A percentile compares a stretch with the other conserved stretches of the same genome.
phyloP scores from a whole-genome alignment of 768 basidiomycete species.

The Roridomyces roridus region DNA sequence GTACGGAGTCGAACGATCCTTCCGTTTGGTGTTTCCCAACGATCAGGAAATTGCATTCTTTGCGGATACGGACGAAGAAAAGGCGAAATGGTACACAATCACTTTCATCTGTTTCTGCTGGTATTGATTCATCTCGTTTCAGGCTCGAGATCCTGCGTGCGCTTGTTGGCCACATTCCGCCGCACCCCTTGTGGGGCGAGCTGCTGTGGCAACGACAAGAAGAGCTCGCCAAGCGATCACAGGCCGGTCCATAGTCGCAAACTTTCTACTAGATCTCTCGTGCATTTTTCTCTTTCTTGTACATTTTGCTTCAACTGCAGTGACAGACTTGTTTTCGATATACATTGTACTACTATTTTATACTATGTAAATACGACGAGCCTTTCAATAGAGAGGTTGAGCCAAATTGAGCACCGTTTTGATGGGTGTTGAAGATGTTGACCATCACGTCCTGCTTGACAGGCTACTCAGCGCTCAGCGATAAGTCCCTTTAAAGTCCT shows the following conservation, averaged over 20 bases:
- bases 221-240: constrained; percentile 45
- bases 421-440: too few relatives aligned
- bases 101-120: constrained; percentile 8
- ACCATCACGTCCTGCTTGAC: too few relatives aligned
- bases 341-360: constrained; percentile 22
- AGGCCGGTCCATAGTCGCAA: constrained; percentile 16
- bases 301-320: constrained; percentile 12
- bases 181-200: constrained; percentile 94
- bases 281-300: constrained; percentile 13
- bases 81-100: constrained; percentile 74
- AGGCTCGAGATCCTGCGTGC: constrained; percentile 90
- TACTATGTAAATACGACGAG: constrained; percentile 23
- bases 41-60: constrained; percentile 88
- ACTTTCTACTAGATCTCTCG: constrained; percentile 8
- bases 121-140: constrained; percentile 9
- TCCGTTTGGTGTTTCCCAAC: constrained; percentile 80
- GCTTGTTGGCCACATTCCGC: constrained; percentile 87
- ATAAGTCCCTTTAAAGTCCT: too few relatives aligned
- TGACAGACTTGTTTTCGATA: constrained; percentile 14
- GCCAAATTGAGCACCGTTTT: too few relatives aligned
- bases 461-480: too few relatives aligned
- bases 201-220: constrained; percentile 85
- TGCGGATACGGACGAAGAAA: constrained; percentile 90
- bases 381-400: constrained; percentile 24
- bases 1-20: constrained; percentile 81